phyloP scores from a whole-genome alignment of 208 protist genomes.

The Crithidia acanthocephali region DNA sequence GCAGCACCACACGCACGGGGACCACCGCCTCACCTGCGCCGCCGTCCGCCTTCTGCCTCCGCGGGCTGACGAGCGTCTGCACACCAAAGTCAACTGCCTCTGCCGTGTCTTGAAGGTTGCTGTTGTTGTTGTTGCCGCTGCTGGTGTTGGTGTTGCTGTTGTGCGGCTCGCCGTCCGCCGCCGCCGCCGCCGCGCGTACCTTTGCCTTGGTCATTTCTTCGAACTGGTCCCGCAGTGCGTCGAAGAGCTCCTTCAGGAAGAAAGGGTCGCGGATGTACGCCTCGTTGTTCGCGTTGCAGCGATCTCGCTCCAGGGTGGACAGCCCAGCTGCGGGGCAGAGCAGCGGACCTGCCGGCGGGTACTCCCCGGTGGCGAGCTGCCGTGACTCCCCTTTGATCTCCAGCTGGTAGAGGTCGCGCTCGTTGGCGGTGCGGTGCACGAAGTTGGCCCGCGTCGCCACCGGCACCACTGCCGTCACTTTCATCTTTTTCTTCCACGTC shows the following conservation, averaged over 20 bases:
- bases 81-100: slow-evolving; percentile 7
- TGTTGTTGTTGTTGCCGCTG: background rate
- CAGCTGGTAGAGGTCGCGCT: slow-evolving; percentile 63
- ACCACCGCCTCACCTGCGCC: background rate
- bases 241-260: slow-evolving; percentile 62
- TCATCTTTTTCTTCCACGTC: slow-evolving; percentile 59
- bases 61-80: slow-evolving; percentile 17
- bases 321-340: slow-evolving; percentile 47
- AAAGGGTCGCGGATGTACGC: slow-evolving; percentile 61
- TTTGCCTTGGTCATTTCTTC: slow-evolving; percentile 29
- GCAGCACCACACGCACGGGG: slow-evolving; percentile 35
- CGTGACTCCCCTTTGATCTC: slow-evolving; percentile 56
- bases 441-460: slow-evolving; percentile 37
- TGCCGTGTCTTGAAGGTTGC: background rate
- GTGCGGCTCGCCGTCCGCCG: background rate
- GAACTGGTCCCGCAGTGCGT: slow-evolving; percentile 61
- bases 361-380: slow-evolving; percentile 43
- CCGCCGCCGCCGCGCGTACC: slow-evolving; percentile 6
- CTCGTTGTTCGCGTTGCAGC: slow-evolving; percentile 37
- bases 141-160: background rate
- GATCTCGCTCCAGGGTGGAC: slow-evolving; percentile 5
- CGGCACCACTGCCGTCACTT: slow-evolving; percentile 40
- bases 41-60: background rate
- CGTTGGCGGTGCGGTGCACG: slow-evolving; percentile 29
- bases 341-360: slow-evolving; percentile 47